Percentiles rank a stretch among this genome's conserved stretches.
Evolutionary conservation across 139 green algal genomes (phyloP).

Genomic region (Raphidocelis subcapitata): DNA sequence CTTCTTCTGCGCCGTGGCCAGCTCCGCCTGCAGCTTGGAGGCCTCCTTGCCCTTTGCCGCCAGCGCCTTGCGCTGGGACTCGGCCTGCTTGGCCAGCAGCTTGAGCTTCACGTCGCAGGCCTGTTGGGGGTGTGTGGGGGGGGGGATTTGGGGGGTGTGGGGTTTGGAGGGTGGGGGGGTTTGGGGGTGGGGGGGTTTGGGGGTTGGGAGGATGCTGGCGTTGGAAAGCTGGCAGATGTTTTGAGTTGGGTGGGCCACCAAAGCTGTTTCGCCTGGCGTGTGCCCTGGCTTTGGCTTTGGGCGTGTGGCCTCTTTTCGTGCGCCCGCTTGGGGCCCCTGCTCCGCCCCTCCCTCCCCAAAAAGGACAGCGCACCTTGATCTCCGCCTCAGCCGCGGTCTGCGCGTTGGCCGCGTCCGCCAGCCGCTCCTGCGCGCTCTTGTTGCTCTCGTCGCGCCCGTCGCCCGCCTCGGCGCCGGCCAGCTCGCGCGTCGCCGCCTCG

Average conservation of each 20-base stretch:
- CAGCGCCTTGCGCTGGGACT: conserved; percentile 63
- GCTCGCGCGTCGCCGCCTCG: conserved; percentile 46
- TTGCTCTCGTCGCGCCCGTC: conserved; percentile 83
- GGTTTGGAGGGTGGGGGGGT: too few relatives aligned
- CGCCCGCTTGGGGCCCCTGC: too few relatives aligned
- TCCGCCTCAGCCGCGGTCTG: conserved; percentile 40
- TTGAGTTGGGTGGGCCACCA: too few relatives aligned
- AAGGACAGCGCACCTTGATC: not conserved
- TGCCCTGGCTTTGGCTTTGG: too few relatives aligned
- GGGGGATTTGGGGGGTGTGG: too few relatives aligned
- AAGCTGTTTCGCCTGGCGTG: too few relatives aligned
- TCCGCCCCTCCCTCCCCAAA: too few relatives aligned
- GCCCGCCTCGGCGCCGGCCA: conserved; percentile 63
- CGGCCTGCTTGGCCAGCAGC: conserved; percentile 84
- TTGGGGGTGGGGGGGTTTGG: too few relatives aligned
- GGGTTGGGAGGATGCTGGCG: too few relatives aligned
- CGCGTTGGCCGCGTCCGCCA: conserved; percentile 67
- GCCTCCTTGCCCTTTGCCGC: conserved; percentile 79
- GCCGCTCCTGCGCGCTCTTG: conserved; percentile 73
- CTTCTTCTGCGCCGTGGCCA: conserved; percentile 51
- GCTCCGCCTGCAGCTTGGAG: conserved; percentile 48
- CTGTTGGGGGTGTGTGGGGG: conserved; percentile 30
- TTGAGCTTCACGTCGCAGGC: conserved; percentile 64
- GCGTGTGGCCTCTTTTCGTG: too few relatives aligned
- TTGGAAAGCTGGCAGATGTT: too few relatives aligned